Percentiles rank a stretch among this genome's conserved stretches.
Evolutionary conservation across 352 stramenopile species (phyloP).

Genomic region (Pythium grandisporangium): DNA sequence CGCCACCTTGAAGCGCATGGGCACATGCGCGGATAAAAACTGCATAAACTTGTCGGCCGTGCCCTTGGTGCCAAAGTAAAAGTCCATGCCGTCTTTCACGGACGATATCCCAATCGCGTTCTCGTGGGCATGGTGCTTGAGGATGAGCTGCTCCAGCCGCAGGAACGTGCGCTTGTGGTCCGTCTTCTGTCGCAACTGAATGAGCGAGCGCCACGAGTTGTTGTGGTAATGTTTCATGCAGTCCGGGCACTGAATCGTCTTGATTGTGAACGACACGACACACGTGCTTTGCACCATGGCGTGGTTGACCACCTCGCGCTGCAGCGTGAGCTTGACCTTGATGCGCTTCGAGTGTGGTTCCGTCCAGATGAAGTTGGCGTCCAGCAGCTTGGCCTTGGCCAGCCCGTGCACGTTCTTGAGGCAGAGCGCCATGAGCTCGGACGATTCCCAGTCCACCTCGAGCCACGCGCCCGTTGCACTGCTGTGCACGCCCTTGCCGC

Average conservation of each 20-base stretch:
- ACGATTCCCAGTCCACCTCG: constrained; percentile 60
- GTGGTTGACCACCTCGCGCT: constrained; percentile 66
- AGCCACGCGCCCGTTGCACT: constrained; percentile 42
- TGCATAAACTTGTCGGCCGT: constrained; percentile 47
- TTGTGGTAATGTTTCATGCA: constrained; percentile 67
- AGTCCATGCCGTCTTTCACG: constrained; percentile 73
- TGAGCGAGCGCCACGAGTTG: constrained; percentile 52
- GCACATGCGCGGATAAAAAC: constrained; percentile 49
- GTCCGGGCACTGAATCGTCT: constrained; percentile 58
- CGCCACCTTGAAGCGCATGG: constrained; percentile 58
- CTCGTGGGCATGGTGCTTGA: constrained; percentile 64
- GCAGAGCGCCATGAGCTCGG: constrained; percentile 68
- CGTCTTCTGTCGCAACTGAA: constrained; percentile 71
- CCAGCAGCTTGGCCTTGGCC: constrained; percentile 59
- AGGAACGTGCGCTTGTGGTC: constrained; percentile 74
- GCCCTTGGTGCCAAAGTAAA: constrained; percentile 61
- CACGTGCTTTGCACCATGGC: constrained; percentile 59
- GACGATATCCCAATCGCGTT: constrained; percentile 47
- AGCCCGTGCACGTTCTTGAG: constrained; percentile 63
- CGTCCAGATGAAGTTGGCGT: constrained; percentile 78
- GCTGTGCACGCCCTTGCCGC: constrained; percentile 25
- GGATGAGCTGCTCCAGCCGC: constrained; percentile 57
- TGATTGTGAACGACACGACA: constrained; percentile 53
- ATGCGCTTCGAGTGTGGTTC: constrained; percentile 75
- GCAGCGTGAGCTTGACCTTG: constrained; percentile 60